phyloP scores from a whole-genome alignment of 2,329 filamentous ascomycete species.

The Aspergillus clavatus region DNA sequence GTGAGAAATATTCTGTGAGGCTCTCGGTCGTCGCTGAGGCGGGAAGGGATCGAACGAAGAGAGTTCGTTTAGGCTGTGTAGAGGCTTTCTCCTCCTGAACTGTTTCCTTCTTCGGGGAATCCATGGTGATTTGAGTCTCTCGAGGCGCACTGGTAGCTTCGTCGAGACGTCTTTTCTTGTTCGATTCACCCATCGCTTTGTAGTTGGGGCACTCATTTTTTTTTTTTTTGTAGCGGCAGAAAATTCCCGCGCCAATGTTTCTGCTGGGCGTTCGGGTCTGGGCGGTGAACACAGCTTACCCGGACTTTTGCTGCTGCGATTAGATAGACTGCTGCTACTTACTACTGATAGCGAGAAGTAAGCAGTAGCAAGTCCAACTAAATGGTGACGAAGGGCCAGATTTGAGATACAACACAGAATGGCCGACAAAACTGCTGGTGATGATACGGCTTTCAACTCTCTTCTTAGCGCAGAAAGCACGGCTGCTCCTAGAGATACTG shows the following conservation, averaged over 20 bases:
- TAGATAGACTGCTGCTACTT: no score
- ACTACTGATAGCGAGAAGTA: no score
- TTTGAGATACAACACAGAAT: not conserved
- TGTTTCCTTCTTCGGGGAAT: constrained; percentile 19
- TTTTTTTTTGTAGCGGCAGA: constrained; percentile 28
- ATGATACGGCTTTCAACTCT: constrained; percentile 42
- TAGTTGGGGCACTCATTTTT: constrained; percentile 12
- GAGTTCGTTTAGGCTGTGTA: constrained; percentile 53
- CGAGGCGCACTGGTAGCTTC: constrained; percentile 11
- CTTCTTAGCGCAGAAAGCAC: constrained; percentile 28
- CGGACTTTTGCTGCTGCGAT: not conserved
- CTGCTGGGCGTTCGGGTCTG: constrained; percentile 11
- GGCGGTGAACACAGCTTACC: constrained; percentile 18
- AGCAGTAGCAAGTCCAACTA: no score
- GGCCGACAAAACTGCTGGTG: constrained; percentile 22
- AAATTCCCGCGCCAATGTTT: constrained; percentile 18
- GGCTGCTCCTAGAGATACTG: constrained; percentile 43
- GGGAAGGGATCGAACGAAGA: constrained; percentile 88
- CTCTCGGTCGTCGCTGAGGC: constrained; percentile 71
- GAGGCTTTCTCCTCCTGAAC: constrained; percentile 18
- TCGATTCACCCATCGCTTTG: constrained; percentile 21
- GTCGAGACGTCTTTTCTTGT: constrained; percentile 4
- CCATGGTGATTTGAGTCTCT: constrained; percentile 15
- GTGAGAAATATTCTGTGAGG: constrained; percentile 84
- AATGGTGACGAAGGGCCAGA: no score